These are phyloP conservation scores for Phoma sp. DNA, from an alignment of 2,329 filamentous ascomycete genomes.

Conservation along the genomic window DNA sequence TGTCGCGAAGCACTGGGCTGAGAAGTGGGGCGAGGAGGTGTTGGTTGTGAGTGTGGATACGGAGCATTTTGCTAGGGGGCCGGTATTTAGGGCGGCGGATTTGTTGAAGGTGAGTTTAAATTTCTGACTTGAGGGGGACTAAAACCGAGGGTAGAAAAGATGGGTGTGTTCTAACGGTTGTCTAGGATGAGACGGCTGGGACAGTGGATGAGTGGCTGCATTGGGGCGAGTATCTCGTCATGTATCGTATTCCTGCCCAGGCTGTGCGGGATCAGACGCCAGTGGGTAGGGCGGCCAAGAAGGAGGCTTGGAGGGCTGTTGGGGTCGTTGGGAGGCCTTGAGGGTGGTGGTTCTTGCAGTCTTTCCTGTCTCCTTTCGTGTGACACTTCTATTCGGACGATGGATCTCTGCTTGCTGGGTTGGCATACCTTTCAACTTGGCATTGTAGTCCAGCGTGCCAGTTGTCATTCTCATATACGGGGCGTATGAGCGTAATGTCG, in stretches of 20 bases:
- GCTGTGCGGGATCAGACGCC: slow-evolving; percentile 40
- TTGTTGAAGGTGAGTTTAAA: slow-evolving; percentile 22
- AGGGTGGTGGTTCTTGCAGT: not conserved
- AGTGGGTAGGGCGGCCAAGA: slow-evolving; percentile 26
- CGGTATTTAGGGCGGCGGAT: slow-evolving; percentile 42
- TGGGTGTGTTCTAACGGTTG: not conserved
- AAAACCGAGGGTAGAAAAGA: no score
- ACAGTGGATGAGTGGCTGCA: slow-evolving; percentile 32
- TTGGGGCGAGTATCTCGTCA: slow-evolving; percentile 43
- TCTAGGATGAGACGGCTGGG: not conserved
- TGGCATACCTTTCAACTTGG: no score
- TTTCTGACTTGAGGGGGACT: no score
- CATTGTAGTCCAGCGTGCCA: no score
- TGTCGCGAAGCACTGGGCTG: slow-evolving; percentile 30
- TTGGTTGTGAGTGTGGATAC: slow-evolving; percentile 40
- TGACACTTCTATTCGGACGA: no score
- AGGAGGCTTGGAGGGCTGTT: slow-evolving; percentile 26
- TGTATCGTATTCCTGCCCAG: slow-evolving; percentile 43
- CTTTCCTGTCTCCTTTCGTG: not conserved
- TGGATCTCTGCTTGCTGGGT: no score
- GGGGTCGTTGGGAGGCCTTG: slow-evolving; percentile 26
- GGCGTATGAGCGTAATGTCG: no score
- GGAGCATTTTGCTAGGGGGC: slow-evolving; percentile 36
- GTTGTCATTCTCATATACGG: no score
- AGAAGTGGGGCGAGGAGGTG: slow-evolving; percentile 30